These are phyloP conservation scores for Rheum nobile DNA, from an alignment of 148 eudicot genomes.

Conservation along the genomic window DNA sequence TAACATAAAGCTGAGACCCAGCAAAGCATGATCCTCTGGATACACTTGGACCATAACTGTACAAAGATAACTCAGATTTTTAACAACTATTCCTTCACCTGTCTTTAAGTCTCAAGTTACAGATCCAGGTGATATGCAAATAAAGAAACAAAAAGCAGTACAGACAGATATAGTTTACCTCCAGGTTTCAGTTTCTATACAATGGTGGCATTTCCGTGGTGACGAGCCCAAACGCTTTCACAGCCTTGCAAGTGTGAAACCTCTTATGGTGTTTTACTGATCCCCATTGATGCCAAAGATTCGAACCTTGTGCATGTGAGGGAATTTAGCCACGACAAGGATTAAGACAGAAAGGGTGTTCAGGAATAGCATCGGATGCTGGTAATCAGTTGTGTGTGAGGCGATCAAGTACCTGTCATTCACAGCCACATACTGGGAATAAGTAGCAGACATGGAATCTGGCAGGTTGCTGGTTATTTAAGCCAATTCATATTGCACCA, in stretches of 20 bases:
- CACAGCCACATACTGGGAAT: not conserved
- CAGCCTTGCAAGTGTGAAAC: constrained; percentile 3
- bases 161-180: constrained; percentile 2
- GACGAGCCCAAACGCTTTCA: not conserved
- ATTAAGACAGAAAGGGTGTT: constrained; percentile 71
- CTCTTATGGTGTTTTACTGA: constrained; percentile 22
- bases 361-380: constrained; percentile 88
- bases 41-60: constrained; percentile 6
- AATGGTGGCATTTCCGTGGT: constrained; percentile 16
- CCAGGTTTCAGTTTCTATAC: constrained; percentile 26
- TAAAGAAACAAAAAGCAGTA: not conserved
- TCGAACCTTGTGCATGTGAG: constrained; percentile 94
- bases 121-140: not conserved
- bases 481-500: not conserved
- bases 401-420: constrained; percentile 75
- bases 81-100: not conserved
- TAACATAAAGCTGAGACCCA: not conserved
- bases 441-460: not conserved
- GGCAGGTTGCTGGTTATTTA: not conserved
- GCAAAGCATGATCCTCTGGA: constrained; percentile 1
- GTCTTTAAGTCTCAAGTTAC: not conserved
- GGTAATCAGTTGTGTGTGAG: constrained; percentile 90
- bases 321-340: constrained; percentile 85
- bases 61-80: not conserved
- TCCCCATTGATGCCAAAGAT: constrained; percentile 93